These are phyloP conservation scores for Nakazawaea ernobii DNA, from an alignment of 805 yeast genomes.

Conservation along the genomic window DNA sequence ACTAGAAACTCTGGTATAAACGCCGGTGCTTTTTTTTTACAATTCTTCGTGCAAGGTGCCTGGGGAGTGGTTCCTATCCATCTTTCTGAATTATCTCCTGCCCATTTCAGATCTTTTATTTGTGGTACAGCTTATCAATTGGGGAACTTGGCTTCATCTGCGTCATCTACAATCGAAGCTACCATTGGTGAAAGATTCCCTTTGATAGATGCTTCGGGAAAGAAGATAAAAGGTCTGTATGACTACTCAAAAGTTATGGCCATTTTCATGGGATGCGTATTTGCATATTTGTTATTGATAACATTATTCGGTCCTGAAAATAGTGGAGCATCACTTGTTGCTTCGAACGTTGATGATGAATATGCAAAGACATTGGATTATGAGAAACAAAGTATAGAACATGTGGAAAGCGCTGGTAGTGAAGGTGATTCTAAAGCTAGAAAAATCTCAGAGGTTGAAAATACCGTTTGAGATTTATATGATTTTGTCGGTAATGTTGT, in stretches of 20 bases:
- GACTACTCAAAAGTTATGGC: slow-evolving; percentile 61
- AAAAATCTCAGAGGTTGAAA: neutral
- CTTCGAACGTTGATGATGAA: slow-evolving; percentile 3
- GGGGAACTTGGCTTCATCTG: slow-evolving; percentile 63
- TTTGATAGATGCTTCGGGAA: slow-evolving; percentile 23
- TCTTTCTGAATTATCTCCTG: slow-evolving; percentile 55
- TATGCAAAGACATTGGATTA: slow-evolving; percentile 1
- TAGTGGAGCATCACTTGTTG: slow-evolving; percentile 24
- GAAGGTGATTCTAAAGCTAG: neutral
- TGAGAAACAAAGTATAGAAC: slow-evolving; percentile 3
- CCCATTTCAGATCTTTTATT: slow-evolving; percentile 50
- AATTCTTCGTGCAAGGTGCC: slow-evolving; percentile 61
- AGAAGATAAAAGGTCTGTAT: slow-evolving; percentile 24
- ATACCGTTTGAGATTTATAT: neutral
- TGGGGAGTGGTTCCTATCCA: slow-evolving; percentile 67
- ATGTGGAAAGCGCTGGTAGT: slow-evolving; percentile 2
- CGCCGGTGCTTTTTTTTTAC: slow-evolving; percentile 57
- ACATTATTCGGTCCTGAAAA: slow-evolving; percentile 60
- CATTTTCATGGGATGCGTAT: slow-evolving; percentile 60
- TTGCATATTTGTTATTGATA: slow-evolving; percentile 43
- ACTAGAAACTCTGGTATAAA: slow-evolving; percentile 37
- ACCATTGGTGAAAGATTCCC: slow-evolving; percentile 57
- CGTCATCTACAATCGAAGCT: slow-evolving; percentile 61
- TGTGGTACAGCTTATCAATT: slow-evolving; percentile 61
- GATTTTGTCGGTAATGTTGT: no score